Conservation (phyloP, 352 stramenopile species). For the Phytophthora sojae region DNA sequence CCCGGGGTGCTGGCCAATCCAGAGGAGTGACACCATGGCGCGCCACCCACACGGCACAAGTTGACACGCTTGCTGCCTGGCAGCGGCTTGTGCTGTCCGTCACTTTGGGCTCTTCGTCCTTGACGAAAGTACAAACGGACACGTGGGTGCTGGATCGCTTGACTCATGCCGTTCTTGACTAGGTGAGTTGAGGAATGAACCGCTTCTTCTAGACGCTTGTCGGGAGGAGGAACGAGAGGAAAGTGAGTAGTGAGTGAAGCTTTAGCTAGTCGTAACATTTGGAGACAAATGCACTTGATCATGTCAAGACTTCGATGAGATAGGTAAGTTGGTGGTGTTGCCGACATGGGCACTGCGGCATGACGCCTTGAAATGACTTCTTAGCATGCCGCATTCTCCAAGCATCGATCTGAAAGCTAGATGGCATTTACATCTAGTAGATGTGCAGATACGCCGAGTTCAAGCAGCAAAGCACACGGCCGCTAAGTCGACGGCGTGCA, state of each 20-base stretch:
- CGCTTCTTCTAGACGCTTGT: neutral
- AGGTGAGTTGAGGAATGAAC: constrained; percentile 28
- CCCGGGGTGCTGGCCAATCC: constrained; percentile 22
- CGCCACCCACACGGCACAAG: constrained; percentile 20
- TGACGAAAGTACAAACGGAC: constrained; percentile 10
- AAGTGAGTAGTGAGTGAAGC: neutral
- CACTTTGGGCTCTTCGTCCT: constrained; percentile 10
- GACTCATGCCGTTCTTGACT: constrained; percentile 20
- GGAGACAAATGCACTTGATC: no score
- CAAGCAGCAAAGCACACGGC: no score
- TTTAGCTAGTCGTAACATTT: neutral
- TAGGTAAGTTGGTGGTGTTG: no score
- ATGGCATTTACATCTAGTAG: no score
- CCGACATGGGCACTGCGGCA: no score
- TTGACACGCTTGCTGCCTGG: constrained; percentile 18
- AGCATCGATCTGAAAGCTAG: neutral
- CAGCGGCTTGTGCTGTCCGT: constrained; percentile 19
- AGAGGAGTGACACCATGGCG: constrained; percentile 11
- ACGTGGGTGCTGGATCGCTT: constrained; percentile 21
- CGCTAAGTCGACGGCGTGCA: neutral
- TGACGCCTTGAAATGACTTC: no score
- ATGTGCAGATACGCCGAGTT: no score
- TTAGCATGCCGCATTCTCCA: no score
- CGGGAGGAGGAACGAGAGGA: neutral
- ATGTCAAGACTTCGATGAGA: no score